Conservation (phyloP, 257 asterid genomes). For the Solanum etuberosum region DNA sequence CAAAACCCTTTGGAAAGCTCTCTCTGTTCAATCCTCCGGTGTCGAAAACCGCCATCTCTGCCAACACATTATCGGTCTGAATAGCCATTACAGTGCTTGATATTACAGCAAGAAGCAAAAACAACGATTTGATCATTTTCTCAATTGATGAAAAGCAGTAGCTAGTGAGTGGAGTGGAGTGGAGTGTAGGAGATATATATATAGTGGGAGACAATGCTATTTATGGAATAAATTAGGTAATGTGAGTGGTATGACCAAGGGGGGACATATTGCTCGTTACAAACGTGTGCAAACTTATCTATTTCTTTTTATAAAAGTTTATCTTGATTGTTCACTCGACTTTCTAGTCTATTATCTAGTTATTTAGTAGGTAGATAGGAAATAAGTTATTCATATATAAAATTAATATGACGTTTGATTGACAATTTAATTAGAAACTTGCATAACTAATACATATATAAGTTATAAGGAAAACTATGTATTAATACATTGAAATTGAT, state of each 20-base stretch:
- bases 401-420: too few relatives aligned
- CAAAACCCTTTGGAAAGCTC: constrained; percentile 1
- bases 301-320: neutral
- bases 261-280: neutral
- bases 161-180: neutral
- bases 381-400: too few relatives aligned
- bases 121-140: neutral
- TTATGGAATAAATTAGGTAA: neutral
- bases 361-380: neutral
- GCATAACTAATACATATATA: too few relatives aligned
- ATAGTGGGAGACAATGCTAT: neutral
- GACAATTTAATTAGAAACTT: too few relatives aligned
- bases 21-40: constrained; percentile 5
- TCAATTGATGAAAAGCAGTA: neutral
- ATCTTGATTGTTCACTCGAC: neutral
- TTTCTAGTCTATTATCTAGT: neutral
- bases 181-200: too few relatives aligned
- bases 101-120: neutral
- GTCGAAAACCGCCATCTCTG: neutral
- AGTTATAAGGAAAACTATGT: too few relatives aligned
- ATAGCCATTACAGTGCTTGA: neutral
- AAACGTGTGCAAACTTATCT: neutral
- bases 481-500: too few relatives aligned
- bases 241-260: neutral
- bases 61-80: neutral